Evolutionary conservation across 805 yeast species (phyloP).

Genomic region (Wickerhamomyces silvicola): DNA sequence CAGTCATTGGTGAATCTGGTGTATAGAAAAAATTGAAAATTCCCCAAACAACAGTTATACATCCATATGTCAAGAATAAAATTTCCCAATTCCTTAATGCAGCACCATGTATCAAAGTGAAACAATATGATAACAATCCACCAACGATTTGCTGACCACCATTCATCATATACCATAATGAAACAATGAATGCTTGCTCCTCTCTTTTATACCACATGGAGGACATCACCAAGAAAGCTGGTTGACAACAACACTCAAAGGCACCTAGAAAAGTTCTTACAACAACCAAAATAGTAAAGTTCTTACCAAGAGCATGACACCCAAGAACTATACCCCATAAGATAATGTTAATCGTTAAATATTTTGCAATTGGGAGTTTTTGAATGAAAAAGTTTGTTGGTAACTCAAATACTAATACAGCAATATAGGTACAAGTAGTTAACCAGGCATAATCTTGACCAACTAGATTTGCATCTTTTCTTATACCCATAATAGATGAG

Average conservation of each 20-base stretch:
- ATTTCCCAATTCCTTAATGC: slow-evolving; percentile 45
- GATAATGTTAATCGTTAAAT: slow-evolving; percentile 34
- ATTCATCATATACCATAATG: slow-evolving; percentile 44
- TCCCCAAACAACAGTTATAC: slow-evolving; percentile 43
- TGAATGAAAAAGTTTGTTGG: slow-evolving; percentile 33
- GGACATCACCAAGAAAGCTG: slow-evolving; percentile 45
- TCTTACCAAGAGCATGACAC: slow-evolving; percentile 39
- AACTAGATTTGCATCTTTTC: slow-evolving; percentile 32
- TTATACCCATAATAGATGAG: slow-evolving; percentile 39
- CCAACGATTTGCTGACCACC: slow-evolving; percentile 40
- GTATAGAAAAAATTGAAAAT: slow-evolving; percentile 30
- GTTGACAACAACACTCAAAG: slow-evolving; percentile 46
- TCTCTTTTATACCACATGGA: slow-evolving; percentile 51
- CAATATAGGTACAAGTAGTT: slow-evolving; percentile 9
- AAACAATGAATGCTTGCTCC: slow-evolving; percentile 42
- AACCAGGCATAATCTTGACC: slow-evolving; percentile 31
- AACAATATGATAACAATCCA: slow-evolving; percentile 36
- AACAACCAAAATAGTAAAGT: slow-evolving; percentile 42
- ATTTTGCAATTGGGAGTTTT: slow-evolving; percentile 42
- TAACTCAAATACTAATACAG: slow-evolving; percentile 6
- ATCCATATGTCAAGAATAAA: slow-evolving; percentile 45
- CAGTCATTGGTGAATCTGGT: slow-evolving; percentile 41
- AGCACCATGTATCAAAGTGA: slow-evolving; percentile 24
- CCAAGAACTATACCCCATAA: slow-evolving; percentile 44
- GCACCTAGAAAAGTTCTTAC: slow-evolving; percentile 42